These are phyloP conservation scores for Forsythia viridissima DNA, from an alignment of 257 asterid genomes.

Conservation along the genomic window DNA sequence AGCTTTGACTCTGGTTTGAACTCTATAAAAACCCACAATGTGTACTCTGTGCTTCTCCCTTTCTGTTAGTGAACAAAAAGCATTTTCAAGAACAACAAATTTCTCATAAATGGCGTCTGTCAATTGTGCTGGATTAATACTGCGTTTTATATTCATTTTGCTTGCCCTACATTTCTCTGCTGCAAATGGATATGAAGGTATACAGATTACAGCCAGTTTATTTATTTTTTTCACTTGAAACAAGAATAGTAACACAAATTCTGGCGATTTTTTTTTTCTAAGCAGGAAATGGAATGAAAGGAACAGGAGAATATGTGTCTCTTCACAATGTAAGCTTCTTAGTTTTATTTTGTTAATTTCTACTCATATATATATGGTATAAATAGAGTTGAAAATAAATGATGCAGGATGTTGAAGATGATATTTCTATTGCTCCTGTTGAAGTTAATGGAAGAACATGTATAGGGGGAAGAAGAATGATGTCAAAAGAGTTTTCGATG, in stretches of 20 bases:
- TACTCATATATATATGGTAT: conserved; percentile 12
- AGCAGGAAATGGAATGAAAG: conserved; percentile 25
- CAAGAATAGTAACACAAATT: neutral
- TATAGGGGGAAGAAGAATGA: conserved; percentile 43
- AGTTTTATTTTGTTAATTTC: neutral
- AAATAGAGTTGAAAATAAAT: neutral
- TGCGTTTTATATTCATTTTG: conserved; percentile 37
- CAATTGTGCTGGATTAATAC: conserved; percentile 34
- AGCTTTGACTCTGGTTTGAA: conserved; percentile 60
- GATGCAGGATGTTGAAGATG: conserved; percentile 27
- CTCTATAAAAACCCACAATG: conserved; percentile 55
- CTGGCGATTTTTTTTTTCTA: neutral
- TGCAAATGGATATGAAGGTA: conserved; percentile 50
- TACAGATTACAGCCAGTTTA: neutral
- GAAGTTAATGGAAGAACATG: conserved; percentile 27
- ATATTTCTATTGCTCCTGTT: conserved; percentile 4
- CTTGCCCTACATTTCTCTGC: conserved; percentile 37
- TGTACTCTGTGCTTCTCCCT: conserved; percentile 26
- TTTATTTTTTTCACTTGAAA: neutral
- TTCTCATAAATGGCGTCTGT: conserved; percentile 44
- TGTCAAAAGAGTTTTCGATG: conserved; percentile 16
- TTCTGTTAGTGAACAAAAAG: conserved; percentile 18
- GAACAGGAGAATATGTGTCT: conserved; percentile 22
- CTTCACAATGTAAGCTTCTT: conserved; percentile 33
- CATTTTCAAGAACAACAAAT: conserved; percentile 15